Percentiles rank a stretch among this genome's conserved stretches.
Evolutionary conservation across 1,284 basidiomycete genomes (phyloP).

Genomic region (Microbotryum scabiosae): DNA sequence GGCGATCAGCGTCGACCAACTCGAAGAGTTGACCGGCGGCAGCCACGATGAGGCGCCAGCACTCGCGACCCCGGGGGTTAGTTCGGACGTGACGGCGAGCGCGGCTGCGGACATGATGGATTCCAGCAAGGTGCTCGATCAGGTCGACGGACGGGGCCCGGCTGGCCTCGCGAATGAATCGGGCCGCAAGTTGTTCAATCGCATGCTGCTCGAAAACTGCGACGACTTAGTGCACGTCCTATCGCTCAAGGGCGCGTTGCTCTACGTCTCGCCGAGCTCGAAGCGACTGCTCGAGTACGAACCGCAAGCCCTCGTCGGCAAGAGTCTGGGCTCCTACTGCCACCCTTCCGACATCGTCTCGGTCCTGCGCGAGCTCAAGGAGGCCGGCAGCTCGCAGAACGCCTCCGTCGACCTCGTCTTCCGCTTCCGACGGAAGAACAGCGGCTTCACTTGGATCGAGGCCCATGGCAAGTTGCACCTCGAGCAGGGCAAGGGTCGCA

Average conservation of each 20-base stretch:
- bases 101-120: slow-evolving; percentile 10
- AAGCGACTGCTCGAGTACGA: slow-evolving; percentile 45
- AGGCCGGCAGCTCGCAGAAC: slow-evolving; percentile 41
- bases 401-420: slow-evolving; percentile 65
- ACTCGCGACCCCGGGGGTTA: too few species aligned
- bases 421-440: slow-evolving; percentile 57
- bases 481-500: slow-evolving; percentile 29
- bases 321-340: slow-evolving; percentile 64
- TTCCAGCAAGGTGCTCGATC: slow-evolving; percentile 12
- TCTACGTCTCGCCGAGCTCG: slow-evolving; percentile 78
- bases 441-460: slow-evolving; percentile 74
- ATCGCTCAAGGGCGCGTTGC: slow-evolving; percentile 81
- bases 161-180: slow-evolving; percentile 11
- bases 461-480: slow-evolving; percentile 65
- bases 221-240: slow-evolving; percentile 74
- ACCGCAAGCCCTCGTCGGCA: slow-evolving; percentile 59
- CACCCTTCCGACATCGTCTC: slow-evolving; percentile 84
- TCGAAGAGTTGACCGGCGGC: slow-evolving; percentile 4
- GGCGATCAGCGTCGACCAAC: slow-evolving; percentile 4
- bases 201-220: slow-evolving; percentile 26
- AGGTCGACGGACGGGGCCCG: slow-evolving; percentile 7
- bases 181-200: slow-evolving; percentile 20
- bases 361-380: slow-evolving; percentile 85
- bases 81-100: too few species aligned
- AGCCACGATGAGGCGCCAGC: background rate